Evolutionary conservation across 2,329 filamentous ascomycete genomes (phyloP).

Genomic region (Penicillium sp.): DNA sequence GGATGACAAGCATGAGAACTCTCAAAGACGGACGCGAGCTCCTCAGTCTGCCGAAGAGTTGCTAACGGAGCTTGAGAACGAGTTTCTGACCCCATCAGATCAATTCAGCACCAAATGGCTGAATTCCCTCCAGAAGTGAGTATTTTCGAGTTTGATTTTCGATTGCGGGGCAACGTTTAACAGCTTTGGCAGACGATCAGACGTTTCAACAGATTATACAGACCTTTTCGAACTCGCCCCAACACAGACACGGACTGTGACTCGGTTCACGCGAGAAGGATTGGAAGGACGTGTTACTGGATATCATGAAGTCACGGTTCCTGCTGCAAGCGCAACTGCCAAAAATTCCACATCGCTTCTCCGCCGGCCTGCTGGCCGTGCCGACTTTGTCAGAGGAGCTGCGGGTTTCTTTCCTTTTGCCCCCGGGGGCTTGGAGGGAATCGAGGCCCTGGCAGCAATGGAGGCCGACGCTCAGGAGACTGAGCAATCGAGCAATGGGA

Average conservation of each 20-base stretch:
- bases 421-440: conserved; percentile 81
- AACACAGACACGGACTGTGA: conserved; percentile 92
- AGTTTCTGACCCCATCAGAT: conserved; percentile 75
- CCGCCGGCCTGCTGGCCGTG: conserved; percentile 79
- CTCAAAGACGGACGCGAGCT: conserved; percentile 43
- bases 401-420: conserved; percentile 94
- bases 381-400: conserved; percentile 88
- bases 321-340: conserved; percentile 81
- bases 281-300: conserved; percentile 89
- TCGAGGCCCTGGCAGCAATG: conserved; percentile 79
- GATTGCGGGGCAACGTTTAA: conserved; percentile 11
- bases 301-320: conserved; percentile 90
- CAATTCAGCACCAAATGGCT: conserved; percentile 84
- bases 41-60: conserved; percentile 57
- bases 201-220: conserved; percentile 74
- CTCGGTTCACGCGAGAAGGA: conserved; percentile 85
- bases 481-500: conserved; percentile 42
- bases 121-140: conserved; percentile 76
- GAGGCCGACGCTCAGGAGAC: conserved; percentile 69
- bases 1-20: conserved; percentile 33
- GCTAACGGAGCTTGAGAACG: conserved; percentile 68
- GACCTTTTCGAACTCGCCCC: conserved; percentile 83
- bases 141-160: not conserved
- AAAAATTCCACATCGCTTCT: conserved; percentile 92
- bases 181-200: conserved; percentile 62